These are phyloP conservation scores for Botrytis medusae DNA, from an alignment of 2,329 filamentous ascomycete species.

Conservation along the genomic window DNA sequence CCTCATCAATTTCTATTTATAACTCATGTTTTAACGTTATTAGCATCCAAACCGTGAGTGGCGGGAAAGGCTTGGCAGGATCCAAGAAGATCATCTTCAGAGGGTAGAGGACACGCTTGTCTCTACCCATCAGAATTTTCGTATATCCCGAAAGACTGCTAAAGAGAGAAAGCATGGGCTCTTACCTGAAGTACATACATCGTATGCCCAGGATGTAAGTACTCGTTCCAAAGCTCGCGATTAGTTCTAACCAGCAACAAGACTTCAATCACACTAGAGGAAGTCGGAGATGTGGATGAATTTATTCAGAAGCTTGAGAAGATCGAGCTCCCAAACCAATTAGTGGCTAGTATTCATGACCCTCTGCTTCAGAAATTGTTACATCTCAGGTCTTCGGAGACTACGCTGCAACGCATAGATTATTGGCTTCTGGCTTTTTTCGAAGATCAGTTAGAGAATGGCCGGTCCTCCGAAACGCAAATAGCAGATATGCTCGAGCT, in stretches of 20 bases:
- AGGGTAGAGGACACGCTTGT: conserved; percentile 46
- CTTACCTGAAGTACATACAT: conserved; percentile 71
- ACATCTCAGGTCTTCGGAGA: conserved; percentile 58
- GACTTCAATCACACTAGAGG: conserved; percentile 69
- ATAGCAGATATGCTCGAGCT: conserved; percentile 56
- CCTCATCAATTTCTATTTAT: background rate
- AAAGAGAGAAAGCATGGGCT: conserved; percentile 49
- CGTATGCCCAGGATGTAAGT: conserved; percentile 64
- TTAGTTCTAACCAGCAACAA: conserved; percentile 36
- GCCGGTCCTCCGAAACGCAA: conserved; percentile 50
- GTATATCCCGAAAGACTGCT: conserved; percentile 56
- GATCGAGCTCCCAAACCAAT: conserved; percentile 78
- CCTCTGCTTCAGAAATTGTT: conserved; percentile 77
- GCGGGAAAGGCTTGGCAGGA: conserved; percentile 64
- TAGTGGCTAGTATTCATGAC: conserved; percentile 74
- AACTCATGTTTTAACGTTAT: conserved; percentile 26
- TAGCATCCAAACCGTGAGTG: conserved; percentile 73
- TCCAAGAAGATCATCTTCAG: conserved; percentile 60
- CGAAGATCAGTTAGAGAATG: conserved; percentile 53
- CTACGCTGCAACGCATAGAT: conserved; percentile 52
- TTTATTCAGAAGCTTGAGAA: conserved; percentile 74
- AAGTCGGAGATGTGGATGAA: conserved; percentile 68
- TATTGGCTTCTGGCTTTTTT: conserved; percentile 60
- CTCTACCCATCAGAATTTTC: conserved; percentile 56
- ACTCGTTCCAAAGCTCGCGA: background rate